A percentile compares a stretch with the other conserved stretches of the same genome.
Conservation (phyloP, 331 rosid genomes). For the Dryas integrifolia region DNA sequence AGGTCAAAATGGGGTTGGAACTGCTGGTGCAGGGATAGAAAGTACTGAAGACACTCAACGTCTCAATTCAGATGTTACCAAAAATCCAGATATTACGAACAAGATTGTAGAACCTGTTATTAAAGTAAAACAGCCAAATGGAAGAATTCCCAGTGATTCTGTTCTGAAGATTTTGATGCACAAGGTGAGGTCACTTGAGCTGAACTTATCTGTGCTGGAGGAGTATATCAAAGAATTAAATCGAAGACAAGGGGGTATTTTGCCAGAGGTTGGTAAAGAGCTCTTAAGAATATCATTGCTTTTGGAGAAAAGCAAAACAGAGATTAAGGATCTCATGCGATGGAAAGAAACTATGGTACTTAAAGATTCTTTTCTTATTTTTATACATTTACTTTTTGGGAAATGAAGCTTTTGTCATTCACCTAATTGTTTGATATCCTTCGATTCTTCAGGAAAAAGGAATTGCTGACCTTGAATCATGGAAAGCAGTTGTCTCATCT, state of each 20-base stretch:
- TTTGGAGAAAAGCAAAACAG: constrained; percentile 52
- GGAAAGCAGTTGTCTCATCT: constrained; percentile 60
- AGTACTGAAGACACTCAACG: constrained; percentile 39
- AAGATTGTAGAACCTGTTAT: constrained; percentile 62
- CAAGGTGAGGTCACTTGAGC: constrained; percentile 71
- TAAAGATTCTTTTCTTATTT: not conserved
- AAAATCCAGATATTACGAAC: constrained; percentile 29
- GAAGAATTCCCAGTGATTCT: constrained; percentile 80
- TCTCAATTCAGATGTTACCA: constrained; percentile 36
- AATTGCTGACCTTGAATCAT: constrained; percentile 50
- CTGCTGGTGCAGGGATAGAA: constrained; percentile 30
- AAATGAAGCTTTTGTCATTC: not conserved
- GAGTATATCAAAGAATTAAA: constrained; percentile 64
- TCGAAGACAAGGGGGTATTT: constrained; percentile 43
- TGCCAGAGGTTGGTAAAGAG: constrained; percentile 65
- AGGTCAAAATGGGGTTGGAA: constrained; percentile 35
- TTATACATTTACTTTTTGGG: not conserved
- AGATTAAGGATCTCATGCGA: constrained; percentile 48
- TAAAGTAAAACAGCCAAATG: constrained; percentile 64
- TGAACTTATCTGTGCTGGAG: constrained; percentile 66
- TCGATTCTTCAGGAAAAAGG: constrained; percentile 50
- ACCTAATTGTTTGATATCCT: constrained; percentile 19
- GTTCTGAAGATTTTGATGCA: constrained; percentile 93
- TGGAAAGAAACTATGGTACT: constrained; percentile 57
- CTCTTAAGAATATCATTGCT: constrained; percentile 46